These are phyloP conservation scores for Coemansia sp. DNA, from an alignment of 192 early-diverging fungal species.

Conservation along the genomic window DNA sequence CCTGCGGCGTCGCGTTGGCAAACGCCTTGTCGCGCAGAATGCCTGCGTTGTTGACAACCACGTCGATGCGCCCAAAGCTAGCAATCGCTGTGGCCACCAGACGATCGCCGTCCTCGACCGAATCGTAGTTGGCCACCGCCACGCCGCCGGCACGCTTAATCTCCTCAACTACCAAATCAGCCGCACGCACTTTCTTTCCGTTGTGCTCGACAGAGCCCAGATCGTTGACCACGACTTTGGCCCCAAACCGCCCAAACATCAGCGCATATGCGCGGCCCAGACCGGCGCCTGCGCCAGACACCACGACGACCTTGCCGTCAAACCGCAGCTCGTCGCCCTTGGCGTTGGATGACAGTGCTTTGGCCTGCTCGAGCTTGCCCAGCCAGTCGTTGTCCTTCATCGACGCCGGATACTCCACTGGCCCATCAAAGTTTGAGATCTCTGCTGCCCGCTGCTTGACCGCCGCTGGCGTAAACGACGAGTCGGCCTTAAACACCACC, in stretches of 20 bases:
- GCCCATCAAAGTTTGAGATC: constrained; percentile 70
- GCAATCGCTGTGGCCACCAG: constrained; percentile 88
- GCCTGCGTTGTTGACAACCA: constrained; percentile 97
- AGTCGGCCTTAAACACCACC: constrained; percentile 88
- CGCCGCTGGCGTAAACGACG: constrained; percentile 78
- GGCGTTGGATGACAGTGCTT: constrained; percentile 64
- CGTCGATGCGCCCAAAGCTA: constrained; percentile 74
- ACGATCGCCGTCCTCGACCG: constrained; percentile 96
- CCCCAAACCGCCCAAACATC: constrained; percentile 82
- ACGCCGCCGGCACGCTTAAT: constrained; percentile 78
- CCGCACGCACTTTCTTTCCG: constrained; percentile 48
- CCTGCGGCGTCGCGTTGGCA: constrained; percentile 80
- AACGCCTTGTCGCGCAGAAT: constrained; percentile 97
- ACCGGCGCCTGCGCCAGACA: constrained; percentile 93
- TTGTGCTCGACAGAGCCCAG: constrained; percentile 64
- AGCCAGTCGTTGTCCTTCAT: constrained; percentile 84
- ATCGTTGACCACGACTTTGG: constrained; percentile 91
- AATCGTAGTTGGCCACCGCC: constrained; percentile 90
- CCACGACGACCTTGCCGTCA: constrained; percentile 78
- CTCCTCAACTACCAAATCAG: constrained; percentile 81
- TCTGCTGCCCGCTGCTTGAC: constrained; percentile 75
- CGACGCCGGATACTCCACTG: constrained; percentile 67
- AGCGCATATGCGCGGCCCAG: constrained; percentile 87
- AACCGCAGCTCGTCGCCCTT: constrained; percentile 63
- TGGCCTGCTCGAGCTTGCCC: constrained; percentile 73